phyloP scores from a whole-genome alignment of 805 yeast genomes.

The Saccharomycopsis schoenii region DNA sequence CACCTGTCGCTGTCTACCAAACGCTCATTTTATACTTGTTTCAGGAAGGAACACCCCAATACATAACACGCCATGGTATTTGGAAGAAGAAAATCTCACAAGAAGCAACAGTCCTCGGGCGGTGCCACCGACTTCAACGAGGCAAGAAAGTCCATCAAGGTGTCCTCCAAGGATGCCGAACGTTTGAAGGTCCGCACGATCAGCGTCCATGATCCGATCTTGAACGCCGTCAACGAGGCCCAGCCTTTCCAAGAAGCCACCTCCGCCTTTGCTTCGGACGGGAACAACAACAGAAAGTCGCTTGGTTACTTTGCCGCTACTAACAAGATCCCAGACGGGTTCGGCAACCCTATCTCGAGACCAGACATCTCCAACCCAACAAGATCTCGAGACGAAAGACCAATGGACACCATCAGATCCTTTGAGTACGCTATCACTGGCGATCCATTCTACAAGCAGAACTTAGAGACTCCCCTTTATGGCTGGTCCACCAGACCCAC shows the following conservation, averaged over 20 bases:
- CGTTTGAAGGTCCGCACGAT: slow-evolving; percentile 50
- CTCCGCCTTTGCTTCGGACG: not conserved
- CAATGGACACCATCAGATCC: slow-evolving; percentile 87
- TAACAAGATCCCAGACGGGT: slow-evolving; percentile 62
- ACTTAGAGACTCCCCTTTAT: slow-evolving; percentile 63
- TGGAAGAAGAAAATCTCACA: slow-evolving; percentile 10
- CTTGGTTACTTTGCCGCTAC: slow-evolving; percentile 31
- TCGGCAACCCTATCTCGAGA: slow-evolving; percentile 68
- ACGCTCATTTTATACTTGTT: too few species aligned
- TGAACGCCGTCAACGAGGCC: slow-evolving; percentile 87
- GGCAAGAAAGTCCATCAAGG: slow-evolving; percentile 24
- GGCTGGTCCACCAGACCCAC: slow-evolving; percentile 82
- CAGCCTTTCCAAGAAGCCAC: slow-evolving; percentile 79
- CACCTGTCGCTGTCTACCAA: too few species aligned
- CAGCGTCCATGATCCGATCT: slow-evolving; percentile 60
- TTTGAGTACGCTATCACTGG: slow-evolving; percentile 94
- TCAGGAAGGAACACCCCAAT: too few species aligned
- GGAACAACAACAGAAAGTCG: not conserved
- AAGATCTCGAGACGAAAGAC: slow-evolving; percentile 88
- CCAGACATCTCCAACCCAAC: slow-evolving; percentile 93
- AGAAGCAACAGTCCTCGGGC: slow-evolving; percentile 4
- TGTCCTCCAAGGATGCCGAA: slow-evolving; percentile 42
- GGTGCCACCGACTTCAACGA: slow-evolving; percentile 1
- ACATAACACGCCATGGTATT: slow-evolving; percentile 4
- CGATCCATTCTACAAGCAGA: slow-evolving; percentile 67